These are phyloP conservation scores for Trifolium dubium DNA, from an alignment of 306 rosid species.

Conservation along the genomic window DNA sequence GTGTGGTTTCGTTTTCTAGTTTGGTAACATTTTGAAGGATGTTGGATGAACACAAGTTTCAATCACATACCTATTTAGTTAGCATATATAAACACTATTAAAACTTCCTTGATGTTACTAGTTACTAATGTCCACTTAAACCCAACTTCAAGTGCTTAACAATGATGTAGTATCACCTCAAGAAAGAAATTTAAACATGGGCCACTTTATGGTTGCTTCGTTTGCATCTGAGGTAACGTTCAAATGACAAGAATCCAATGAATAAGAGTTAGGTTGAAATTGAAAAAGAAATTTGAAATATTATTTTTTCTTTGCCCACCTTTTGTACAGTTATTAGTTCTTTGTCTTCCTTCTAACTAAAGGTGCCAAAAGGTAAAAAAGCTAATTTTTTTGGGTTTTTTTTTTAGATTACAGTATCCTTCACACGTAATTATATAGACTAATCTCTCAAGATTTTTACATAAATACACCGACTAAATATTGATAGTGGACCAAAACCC, in stretches of 20 bases:
- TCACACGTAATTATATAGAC: too few species aligned
- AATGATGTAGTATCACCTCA: conserved; percentile 29
- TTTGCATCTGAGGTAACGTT: conserved; percentile 53
- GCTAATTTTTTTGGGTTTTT: too few species aligned
- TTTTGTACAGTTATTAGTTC: conserved; percentile 18
- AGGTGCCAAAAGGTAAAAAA: conserved; percentile 15
- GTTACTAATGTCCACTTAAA: conserved; percentile 30
- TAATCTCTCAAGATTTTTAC: too few species aligned
- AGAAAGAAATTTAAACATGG: conserved; percentile 34
- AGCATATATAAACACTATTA: conserved; percentile 30
- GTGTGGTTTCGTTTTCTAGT: conserved; percentile 6
- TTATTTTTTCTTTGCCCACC: conserved; percentile 37
- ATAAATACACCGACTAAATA: too few species aligned
- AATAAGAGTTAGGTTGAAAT: conserved; percentile 52
- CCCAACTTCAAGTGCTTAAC: conserved; percentile 26
- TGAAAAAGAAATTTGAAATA: conserved; percentile 40
- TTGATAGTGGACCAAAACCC: too few species aligned
- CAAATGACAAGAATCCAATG: conserved; percentile 55
- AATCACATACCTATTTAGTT: conserved; percentile 33
- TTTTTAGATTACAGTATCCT: too few species aligned
- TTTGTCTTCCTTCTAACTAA: conserved; percentile 47
- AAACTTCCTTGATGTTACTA: conserved; percentile 41
- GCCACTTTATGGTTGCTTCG: conserved; percentile 53
- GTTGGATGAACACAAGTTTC: conserved; percentile 39
- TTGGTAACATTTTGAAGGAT: conserved; percentile 39